Base-by-base conservation (phyloP, 2,329 filamentous ascomycete species). In the Emergomyces orientalis region DNA sequence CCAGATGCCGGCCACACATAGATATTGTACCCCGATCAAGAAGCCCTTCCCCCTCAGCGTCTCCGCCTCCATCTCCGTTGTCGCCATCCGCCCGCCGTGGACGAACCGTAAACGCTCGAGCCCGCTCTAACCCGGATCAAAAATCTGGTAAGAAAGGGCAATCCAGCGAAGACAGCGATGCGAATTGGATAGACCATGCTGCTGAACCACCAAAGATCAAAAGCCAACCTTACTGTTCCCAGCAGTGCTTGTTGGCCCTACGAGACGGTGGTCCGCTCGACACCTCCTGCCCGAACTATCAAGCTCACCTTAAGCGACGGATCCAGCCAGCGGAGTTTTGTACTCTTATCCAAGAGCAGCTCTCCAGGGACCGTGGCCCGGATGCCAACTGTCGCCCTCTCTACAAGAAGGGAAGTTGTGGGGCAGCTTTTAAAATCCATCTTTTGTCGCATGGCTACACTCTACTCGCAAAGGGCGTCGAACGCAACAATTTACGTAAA, bases 401-500 rank as follows among this genome's bases (percentile, higher is more conserved):
- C 47, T 51, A 61, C 32, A 51, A 61, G 34, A 17, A 37, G 19
- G 37, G 56, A 47, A 64, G 60, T 52, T 60, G 54, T 57, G 56
- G 60, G 2, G 57, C 60, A 39, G 30, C 54, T 22, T 62, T 64
- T 27, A 62, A 62, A 56, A 22, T 64, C 32, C 22, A 57, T 32
- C 60, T 62, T 43, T 64, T 51, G 19, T 64, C 56, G 19, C 60
- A 56, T 59, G 56, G 55, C 19, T 64, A 62, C 32, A 64, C 60
- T 22, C 39, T 64, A n/a, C n/a, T 61, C 34, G 49, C 49, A 45
- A 61, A 61, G 22, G 59, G 30, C 30, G 30, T 54, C 8, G 30
- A 52, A 54, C 17, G 39, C 22, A 54, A 54, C 6, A 9, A 39
- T 54, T 25, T 11, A 19, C 39, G 32, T 54, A 54, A 41, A 27